A percentile compares a stretch with the other conserved stretches of the same genome.
Evolutionary conservation across 306 rosid species (phyloP).

Genomic region (Cucumis cinereus): DNA sequence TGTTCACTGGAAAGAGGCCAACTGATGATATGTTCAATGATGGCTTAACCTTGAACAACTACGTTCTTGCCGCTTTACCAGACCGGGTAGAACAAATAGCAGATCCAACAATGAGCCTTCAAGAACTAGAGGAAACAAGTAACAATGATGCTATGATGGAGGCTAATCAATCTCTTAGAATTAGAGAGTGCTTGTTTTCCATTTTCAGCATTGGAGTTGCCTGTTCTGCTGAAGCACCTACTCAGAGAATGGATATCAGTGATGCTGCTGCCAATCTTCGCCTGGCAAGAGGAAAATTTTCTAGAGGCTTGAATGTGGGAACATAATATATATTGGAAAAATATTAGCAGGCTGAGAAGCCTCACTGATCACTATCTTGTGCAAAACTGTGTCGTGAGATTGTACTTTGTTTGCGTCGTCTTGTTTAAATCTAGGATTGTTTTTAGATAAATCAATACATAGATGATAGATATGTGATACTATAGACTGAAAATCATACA

Average conservation of each 20-base stretch:
- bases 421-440: neutral
- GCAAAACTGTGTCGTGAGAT: neutral
- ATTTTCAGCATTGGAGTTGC: neutral
- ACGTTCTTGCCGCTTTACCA: constrained; percentile 5
- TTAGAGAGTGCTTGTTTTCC: constrained; percentile 3
- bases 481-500: neutral
- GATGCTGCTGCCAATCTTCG: neutral
- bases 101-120: neutral
- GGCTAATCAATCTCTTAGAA: neutral
- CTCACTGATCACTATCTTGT: neutral
- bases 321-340: neutral
- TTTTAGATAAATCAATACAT: neutral
- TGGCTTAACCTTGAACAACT: constrained; percentile 13
- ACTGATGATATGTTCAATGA: constrained; percentile 14
- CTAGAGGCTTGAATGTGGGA: no score
- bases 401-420: neutral
- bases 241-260: neutral
- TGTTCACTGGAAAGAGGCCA: constrained; percentile 12
- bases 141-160: neutral
- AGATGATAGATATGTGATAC: neutral
- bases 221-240: neutral
- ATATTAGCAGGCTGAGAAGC: neutral
- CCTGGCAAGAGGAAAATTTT: neutral
- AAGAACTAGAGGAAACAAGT: neutral
- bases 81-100: neutral